Conservation (phyloP, 106 monocot genomes). For the Cymbidium sinense region DNA sequence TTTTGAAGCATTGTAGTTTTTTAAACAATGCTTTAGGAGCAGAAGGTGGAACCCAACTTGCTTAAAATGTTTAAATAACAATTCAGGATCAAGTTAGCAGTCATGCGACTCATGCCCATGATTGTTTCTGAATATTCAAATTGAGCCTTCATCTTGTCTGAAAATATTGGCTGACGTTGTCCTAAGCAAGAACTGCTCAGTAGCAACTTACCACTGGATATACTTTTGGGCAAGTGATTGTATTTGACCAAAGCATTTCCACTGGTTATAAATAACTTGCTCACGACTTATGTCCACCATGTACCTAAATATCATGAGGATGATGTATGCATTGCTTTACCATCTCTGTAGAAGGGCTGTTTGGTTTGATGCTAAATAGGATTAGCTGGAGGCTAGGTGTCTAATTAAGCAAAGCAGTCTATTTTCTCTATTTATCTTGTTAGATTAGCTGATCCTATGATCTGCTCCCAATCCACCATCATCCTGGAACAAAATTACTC, state of each 20-base stretch:
- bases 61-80: not conserved
- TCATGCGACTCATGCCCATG: not conserved
- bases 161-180: too few relatives aligned
- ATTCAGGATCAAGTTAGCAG: not conserved
- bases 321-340: not conserved
- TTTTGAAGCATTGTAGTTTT: not conserved
- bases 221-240: too few relatives aligned
- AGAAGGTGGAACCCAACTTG: not conserved
- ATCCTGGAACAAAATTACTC: not conserved
- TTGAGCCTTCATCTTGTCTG: not conserved
- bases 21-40: not conserved
- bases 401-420: not conserved
- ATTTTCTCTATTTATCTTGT: not conserved
- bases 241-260: too few relatives aligned
- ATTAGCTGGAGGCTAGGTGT: not conserved
- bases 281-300: not conserved
- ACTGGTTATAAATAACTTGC: too few relatives aligned
- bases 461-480: not conserved
- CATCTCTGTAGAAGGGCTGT: not conserved
- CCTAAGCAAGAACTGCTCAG: not conserved
- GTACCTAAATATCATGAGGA: not conserved
- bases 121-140: not conserved
- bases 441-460: not conserved
- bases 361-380: not conserved
- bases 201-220: not conserved